Conservation (phyloP, 2,329 filamentous ascomycete species). For the Alternaria conjuncta region DNA sequence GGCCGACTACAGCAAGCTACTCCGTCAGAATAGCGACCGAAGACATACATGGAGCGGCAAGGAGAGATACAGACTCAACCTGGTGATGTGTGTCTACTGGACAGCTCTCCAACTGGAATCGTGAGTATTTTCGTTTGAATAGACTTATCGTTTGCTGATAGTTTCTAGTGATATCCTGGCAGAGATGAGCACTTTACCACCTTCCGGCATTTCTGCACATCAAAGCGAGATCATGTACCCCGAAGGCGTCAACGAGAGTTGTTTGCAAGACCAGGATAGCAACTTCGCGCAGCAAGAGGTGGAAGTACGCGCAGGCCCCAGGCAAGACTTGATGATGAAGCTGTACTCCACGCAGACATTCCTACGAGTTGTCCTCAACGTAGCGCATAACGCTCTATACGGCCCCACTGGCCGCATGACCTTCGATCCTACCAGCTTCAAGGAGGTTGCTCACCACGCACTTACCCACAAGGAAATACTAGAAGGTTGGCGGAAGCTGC, state of each 20-base stretch:
- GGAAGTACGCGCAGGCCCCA: slow-evolving; percentile 16
- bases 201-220: slow-evolving; percentile 64
- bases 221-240: slow-evolving; percentile 71
- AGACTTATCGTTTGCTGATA: slow-evolving; percentile 5
- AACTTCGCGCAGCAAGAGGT: slow-evolving; percentile 8
- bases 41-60: slow-evolving; percentile 21
- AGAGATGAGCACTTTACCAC: slow-evolving; percentile 71
- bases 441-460: slow-evolving; percentile 37
- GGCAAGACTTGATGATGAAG: slow-evolving; percentile 56
- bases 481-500: slow-evolving; percentile 59
- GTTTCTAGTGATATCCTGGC: slow-evolving; percentile 80
- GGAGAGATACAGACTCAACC: slow-evolving; percentile 45
- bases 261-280: slow-evolving; percentile 23
- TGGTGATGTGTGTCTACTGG: slow-evolving; percentile 77
- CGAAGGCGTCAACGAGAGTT: slow-evolving; percentile 59
- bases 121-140: slow-evolving; percentile 50
- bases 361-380: slow-evolving; percentile 63
- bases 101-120: slow-evolving; percentile 92
- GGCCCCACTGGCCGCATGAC: slow-evolving; percentile 45
- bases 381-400: slow-evolving; percentile 63
- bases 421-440: slow-evolving; percentile 42
- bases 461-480: slow-evolving; percentile 53
- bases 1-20: slow-evolving; percentile 53
- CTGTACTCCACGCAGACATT: slow-evolving; percentile 69
- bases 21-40: slow-evolving; percentile 28